These are phyloP conservation scores for Ilex paraguariensis DNA, from an alignment of 305 asterid genomes.

Conservation along the genomic window DNA sequence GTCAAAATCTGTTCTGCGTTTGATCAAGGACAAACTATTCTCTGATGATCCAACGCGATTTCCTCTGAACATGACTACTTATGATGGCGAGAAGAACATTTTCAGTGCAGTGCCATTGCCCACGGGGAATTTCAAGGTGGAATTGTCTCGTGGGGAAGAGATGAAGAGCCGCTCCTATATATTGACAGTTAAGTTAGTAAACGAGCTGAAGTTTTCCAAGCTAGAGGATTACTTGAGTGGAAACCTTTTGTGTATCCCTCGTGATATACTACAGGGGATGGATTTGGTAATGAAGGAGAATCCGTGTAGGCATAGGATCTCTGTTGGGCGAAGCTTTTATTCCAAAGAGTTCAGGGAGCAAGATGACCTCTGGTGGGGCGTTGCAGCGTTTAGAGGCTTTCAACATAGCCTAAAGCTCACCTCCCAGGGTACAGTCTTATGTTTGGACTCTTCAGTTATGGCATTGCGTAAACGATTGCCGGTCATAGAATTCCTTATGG, in stretches of 20 bases:
- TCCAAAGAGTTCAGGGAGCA: slow-evolving; percentile 20
- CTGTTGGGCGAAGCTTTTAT: slow-evolving; percentile 41
- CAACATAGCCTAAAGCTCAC: slow-evolving; percentile 54
- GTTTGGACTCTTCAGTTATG: slow-evolving; percentile 50
- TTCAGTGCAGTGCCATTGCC: slow-evolving; percentile 47
- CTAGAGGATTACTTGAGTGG: slow-evolving; percentile 52
- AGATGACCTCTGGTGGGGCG: slow-evolving; percentile 44
- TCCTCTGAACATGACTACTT: slow-evolving; percentile 46
- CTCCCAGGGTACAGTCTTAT: slow-evolving; percentile 55
- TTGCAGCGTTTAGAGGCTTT: slow-evolving; percentile 56
- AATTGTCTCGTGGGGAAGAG: slow-evolving; percentile 34
- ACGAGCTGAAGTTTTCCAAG: slow-evolving; percentile 37
- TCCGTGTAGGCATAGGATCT: slow-evolving; percentile 36
- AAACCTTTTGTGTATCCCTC: slow-evolving; percentile 32
- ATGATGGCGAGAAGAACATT: slow-evolving; percentile 64
- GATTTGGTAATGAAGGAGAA: slow-evolving; percentile 69
- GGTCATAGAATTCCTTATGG: slow-evolving; percentile 41
- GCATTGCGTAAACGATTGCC: slow-evolving; percentile 50
- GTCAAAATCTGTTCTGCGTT: slow-evolving; percentile 31
- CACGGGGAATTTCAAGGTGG: slow-evolving; percentile 29
- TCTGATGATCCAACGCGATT: slow-evolving; percentile 34
- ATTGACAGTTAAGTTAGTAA: slow-evolving; percentile 40
- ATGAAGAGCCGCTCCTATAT: slow-evolving; percentile 19
- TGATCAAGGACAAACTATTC: slow-evolving; percentile 41
- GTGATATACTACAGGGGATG: slow-evolving; percentile 60